These are phyloP conservation scores for Rhamnella rubrinervis DNA, from an alignment of 331 rosid species.

Conservation along the genomic window DNA sequence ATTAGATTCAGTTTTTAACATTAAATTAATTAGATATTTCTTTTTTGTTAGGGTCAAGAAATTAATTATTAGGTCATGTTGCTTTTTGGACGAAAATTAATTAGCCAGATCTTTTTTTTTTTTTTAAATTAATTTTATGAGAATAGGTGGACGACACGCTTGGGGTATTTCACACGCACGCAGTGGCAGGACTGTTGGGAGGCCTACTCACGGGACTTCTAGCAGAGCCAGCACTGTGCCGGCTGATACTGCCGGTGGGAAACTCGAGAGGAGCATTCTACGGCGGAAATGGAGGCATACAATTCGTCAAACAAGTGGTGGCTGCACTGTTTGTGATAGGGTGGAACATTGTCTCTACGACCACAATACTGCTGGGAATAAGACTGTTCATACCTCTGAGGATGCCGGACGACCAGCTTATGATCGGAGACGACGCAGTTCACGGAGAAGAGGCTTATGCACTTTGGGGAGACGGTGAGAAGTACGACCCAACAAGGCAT, in stretches of 20 bases:
- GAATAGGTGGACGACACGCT: slow-evolving; percentile 84
- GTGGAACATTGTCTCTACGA: slow-evolving; percentile 91
- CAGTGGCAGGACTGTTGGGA: slow-evolving; percentile 87
- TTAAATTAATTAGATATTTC: no score
- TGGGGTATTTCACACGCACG: slow-evolving; percentile 94
- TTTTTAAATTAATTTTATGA: background rate
- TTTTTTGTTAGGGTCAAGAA: no score
- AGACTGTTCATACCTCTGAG: slow-evolving; percentile 69
- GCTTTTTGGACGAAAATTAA: background rate
- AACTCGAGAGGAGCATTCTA: slow-evolving; percentile 80
- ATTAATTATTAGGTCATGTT: no score
- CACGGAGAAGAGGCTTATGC: slow-evolving; percentile 98
- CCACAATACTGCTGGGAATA: slow-evolving; percentile 63
- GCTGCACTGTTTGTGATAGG: slow-evolving; percentile 67
- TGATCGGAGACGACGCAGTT: slow-evolving; percentile 87
- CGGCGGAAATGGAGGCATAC: slow-evolving; percentile 68
- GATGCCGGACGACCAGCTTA: slow-evolving; percentile 79
- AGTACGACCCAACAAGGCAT: slow-evolving; percentile 77
- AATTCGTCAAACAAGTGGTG: slow-evolving; percentile 70
- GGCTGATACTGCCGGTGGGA: slow-evolving; percentile 44
- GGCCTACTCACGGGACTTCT: slow-evolving; percentile 88
- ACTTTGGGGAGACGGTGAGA: slow-evolving; percentile 98
- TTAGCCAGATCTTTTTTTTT: background rate
- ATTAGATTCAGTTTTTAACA: no score
- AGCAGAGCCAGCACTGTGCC: slow-evolving; percentile 80